A percentile compares a stretch with the other conserved stretches of the same genome.
Conservation (phyloP, 202 grass and related monocot genomes). For the Panicum hallii region DNA sequence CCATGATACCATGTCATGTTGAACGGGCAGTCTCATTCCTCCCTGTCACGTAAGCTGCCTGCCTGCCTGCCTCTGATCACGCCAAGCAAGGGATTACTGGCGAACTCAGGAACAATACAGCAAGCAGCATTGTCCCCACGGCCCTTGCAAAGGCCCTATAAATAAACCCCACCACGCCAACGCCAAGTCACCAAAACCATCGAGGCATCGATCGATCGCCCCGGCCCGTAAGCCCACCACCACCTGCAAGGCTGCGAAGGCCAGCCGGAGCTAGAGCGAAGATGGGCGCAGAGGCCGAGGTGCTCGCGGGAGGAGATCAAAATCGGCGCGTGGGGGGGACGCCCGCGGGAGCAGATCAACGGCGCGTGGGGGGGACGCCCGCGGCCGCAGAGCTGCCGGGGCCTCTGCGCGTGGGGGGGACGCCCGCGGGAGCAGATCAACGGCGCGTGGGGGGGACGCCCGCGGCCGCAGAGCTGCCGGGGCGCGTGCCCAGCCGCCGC, state of each 20-base stretch:
- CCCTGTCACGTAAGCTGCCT: constrained; percentile 31
- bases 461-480: too few species aligned
- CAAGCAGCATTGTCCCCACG: not conserved
- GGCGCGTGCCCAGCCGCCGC: not conserved
- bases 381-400: too few species aligned
- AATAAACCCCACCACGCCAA: not conserved
- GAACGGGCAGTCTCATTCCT: not conserved
- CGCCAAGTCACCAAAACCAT: not conserved
- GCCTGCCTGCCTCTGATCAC: not conserved
- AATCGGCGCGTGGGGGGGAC: too few species aligned
- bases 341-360: too few species aligned
- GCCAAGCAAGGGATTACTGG: constrained; percentile 48
- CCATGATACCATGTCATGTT: too few species aligned
- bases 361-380: too few species aligned
- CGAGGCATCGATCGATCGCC: too few species aligned
- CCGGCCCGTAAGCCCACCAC: not conserved
- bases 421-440: too few species aligned
- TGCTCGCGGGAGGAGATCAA: too few species aligned
- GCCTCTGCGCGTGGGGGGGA: too few species aligned
- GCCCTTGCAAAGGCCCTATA: constrained; percentile 28
- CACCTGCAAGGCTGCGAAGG: not conserved
- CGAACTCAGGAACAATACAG: not conserved
- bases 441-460: too few species aligned
- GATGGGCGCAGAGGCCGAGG: not conserved
- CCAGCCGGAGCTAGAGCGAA: not conserved